Base-by-base conservation (phyloP, 305 asterid genomes). In the Fraxinus velutina region DNA sequence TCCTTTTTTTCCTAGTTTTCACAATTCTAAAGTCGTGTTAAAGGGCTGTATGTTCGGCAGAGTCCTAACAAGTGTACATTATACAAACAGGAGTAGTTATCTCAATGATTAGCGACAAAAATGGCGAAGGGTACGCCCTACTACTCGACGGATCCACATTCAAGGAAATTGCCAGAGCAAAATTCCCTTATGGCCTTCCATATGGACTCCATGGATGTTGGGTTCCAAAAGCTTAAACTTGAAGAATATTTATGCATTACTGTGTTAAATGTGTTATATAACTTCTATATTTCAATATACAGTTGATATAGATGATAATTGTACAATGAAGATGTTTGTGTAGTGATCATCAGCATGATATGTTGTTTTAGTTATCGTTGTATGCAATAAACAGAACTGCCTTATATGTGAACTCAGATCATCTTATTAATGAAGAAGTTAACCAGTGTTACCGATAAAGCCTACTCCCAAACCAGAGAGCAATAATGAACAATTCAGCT, bases 181-280 rank as follows among this genome's bases (percentile, higher is more conserved):
- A 92, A 83, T 94, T 96, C 86, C 98, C 99, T 0, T 96, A 96
- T 81, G 99, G 97, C n/a, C 97, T 96, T 72, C 99, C 99, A 15
- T 96, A 96, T 75, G 99, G 98, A 47, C 87, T 96, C 75, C 99
- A 96, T 78, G 99, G 99, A 76, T 93, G 97, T 64, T 94, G 99
- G 99, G 93, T 96, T 68, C 97, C 99, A 42, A 91, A 89, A 79
- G 83, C 78, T 47, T 88, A 81, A 88, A 73, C 12, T 3, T 80
- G 77, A 68, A 70, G 19, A 70, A 5, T 68, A 68, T 30, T 29
- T 68, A 5, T 12, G 22, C 19, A 68, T 29, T 29, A 70, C 75
- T 70, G 39, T 30, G 7, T 29, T 34, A 68, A 10, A 30, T 32
- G 39, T 32, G 42, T 29, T 15, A 70, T 32, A 70, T 12, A 15